Evolutionary conservation across 257 asterid species (phyloP).

Genomic region (Fraxinus anomala): DNA sequence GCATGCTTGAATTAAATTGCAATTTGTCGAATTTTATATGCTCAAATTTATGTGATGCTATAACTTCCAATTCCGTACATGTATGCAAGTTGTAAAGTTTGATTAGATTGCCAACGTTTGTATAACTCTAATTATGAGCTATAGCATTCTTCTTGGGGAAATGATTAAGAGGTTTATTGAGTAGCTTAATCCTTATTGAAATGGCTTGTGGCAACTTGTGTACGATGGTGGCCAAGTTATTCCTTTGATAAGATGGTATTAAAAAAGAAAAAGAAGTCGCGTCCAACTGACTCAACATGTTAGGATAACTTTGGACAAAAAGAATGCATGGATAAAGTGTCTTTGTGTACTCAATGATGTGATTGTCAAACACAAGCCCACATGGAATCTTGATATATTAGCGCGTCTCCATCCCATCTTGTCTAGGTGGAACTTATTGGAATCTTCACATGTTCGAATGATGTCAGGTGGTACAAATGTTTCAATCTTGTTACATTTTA

Average conservation of each 20-base stretch:
- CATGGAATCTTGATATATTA: constrained; percentile 27
- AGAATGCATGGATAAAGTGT: constrained; percentile 8
- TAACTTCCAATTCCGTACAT: no score
- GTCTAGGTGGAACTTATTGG: neutral
- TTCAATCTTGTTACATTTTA: no score
- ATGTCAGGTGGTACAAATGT: neutral
- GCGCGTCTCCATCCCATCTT: neutral
- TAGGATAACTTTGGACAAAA: constrained; percentile 18
- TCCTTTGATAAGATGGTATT: no score
- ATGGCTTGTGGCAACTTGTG: neutral
- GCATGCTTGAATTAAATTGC: neutral
- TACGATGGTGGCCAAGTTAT: no score
- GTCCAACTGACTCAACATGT: neutral
- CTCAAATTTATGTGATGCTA: no score
- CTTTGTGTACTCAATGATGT: constrained; percentile 13
- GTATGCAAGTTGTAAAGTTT: no score
- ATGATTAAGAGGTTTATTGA: neutral
- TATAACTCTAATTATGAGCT: neutral
- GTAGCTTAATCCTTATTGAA: no score
- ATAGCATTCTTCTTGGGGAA: neutral
- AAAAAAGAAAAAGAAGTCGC: neutral
- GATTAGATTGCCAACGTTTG: no score
- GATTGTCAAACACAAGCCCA: constrained; percentile 5
- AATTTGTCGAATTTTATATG: no score
- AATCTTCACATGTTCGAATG: neutral